Evolutionary conservation across 176 grass and related monocot genomes (phyloP), one percentile per base, ranked within the genome.

Genomic region (Hordeum marinum): DNA sequence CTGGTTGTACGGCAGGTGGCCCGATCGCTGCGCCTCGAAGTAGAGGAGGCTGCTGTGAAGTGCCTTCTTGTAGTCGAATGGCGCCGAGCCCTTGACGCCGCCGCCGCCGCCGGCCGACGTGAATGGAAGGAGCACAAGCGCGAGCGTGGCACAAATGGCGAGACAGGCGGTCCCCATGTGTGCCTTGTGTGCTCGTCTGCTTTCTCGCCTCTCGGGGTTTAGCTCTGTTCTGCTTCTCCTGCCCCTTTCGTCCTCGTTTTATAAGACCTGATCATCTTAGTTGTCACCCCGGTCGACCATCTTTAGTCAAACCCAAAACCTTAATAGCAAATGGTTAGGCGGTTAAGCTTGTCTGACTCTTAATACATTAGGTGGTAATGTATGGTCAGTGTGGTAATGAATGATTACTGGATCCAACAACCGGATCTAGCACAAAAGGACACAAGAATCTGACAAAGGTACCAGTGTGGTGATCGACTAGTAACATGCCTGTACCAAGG

Each of bases 1-100:
- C 78, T 96, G 94, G 78, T 91, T 93, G 82, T 96, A 83, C 2
- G 94, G 94, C 12, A 96, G 91, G 77, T 75, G 91, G 41, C 84
- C 57, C 57, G 57, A 60, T 23, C 57, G 57, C 21, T 60, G 57
- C 9, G 57, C 57, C 57, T 60, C 57, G 57, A 60, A 60, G 57
- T 60, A 60, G 57, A 60, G 57, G n/a, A 60, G 20, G 57, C 57
- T 60, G 21, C 57, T 60, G 57, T 60, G 57, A 18, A 94, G 90
- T 2, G 90, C 90, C 42, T 68, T 83, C 54, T 77, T 82, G 79
- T 94, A 94, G 76, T 92, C 72, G 25, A 94, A 90, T 23, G 23
- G 57, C 57, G 9, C 32, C 54, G 8, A 9, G 29, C 18, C 41
- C 29, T 70, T 8, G 40, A 8, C 21, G 78, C 35, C 14, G 29